Evolutionary conservation across 345 rosid genomes (phyloP).

Genomic region (Punica granatum): DNA sequence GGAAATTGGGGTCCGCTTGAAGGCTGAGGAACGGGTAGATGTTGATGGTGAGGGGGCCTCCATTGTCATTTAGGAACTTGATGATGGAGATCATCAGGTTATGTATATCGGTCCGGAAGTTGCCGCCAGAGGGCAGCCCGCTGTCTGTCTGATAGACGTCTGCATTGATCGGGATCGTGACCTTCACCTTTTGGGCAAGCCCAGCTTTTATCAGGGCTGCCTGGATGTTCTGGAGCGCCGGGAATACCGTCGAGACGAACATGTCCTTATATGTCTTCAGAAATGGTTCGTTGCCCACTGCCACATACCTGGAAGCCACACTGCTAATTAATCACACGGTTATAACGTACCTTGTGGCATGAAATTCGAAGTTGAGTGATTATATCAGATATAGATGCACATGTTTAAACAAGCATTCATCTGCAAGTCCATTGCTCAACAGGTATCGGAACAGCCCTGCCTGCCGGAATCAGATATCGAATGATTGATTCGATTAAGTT

Average conservation of each 20-base stretch:
- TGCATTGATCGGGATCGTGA: constrained; percentile 78
- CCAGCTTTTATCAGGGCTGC: constrained; percentile 91
- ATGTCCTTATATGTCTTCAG: constrained; percentile 56
- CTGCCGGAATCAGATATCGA: no score
- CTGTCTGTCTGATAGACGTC: constrained; percentile 56
- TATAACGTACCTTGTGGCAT: neutral
- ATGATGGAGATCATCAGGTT: constrained; percentile 55
- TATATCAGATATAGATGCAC: no score
- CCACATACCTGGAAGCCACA: constrained; percentile 45
- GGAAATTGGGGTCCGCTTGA: constrained; percentile 64
- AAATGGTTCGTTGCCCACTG: constrained; percentile 91
- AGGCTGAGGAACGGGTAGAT: constrained; percentile 93
- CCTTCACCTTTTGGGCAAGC: constrained; percentile 59
- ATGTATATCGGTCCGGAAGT: constrained; percentile 62
- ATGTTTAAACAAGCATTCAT: no score
- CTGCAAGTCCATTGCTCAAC: no score
- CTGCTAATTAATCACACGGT: no score
- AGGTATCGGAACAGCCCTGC: no score
- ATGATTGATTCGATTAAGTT: neutral
- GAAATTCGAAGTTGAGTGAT: neutral
- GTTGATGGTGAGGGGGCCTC: constrained; percentile 60
- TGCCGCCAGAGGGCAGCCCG: constrained; percentile 68
- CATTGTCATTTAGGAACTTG: constrained; percentile 50
- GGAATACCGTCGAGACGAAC: constrained; percentile 47
- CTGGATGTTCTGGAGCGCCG: constrained; percentile 82